Evolutionary conservation across 306 rosid genomes (phyloP).

Genomic region (Quercus rubra): DNA sequence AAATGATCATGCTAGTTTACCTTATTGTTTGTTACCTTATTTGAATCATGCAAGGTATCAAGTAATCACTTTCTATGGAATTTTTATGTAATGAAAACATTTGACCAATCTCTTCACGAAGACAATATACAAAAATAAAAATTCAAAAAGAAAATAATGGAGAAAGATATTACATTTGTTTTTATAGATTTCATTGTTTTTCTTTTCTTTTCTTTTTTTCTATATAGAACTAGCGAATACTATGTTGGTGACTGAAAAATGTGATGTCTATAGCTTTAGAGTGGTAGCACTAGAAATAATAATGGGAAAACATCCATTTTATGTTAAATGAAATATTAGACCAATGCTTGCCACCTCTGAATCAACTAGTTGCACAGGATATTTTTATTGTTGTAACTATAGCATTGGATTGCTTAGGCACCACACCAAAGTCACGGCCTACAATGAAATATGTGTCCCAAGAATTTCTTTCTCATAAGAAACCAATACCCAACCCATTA

Average conservation of each 20-base stretch:
- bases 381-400: not conserved
- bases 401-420: constrained; percentile 12
- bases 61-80: not conserved
- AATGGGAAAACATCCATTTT: constrained; percentile 15
- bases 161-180: not conserved
- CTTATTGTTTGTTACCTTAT: too few relatives aligned
- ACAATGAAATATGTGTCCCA: constrained; percentile 10
- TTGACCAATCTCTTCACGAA: too few relatives aligned
- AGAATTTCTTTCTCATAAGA: too few relatives aligned
- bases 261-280: constrained; percentile 23
- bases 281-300: constrained; percentile 19
- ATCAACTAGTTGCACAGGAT: not conserved
- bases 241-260: not conserved
- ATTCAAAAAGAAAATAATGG: too few relatives aligned
- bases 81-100: too few relatives aligned
- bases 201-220: not conserved
- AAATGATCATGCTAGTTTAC: too few relatives aligned
- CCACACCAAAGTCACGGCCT: not conserved
- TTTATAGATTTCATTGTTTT: not conserved
- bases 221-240: constrained; percentile 4
- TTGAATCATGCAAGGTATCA: too few relatives aligned
- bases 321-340: constrained; percentile 6
- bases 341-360: not conserved
- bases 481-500: too few relatives aligned
- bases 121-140: too few relatives aligned